Evolutionary conservation across 75 land plant species (phyloP).

Genomic region (Ceratopteris richardii): DNA sequence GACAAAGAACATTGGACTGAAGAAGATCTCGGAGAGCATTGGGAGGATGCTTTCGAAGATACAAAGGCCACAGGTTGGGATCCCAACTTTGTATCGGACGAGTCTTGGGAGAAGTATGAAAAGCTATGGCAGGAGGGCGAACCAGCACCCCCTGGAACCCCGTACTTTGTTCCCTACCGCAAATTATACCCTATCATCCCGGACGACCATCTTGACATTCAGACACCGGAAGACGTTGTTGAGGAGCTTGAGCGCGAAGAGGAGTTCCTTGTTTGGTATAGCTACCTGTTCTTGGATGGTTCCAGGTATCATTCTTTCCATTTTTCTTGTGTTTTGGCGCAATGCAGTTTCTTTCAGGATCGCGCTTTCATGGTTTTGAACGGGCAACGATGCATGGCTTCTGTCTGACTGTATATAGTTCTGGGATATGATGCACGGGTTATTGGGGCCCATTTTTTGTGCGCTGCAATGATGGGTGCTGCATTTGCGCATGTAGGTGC

Average conservation of each 20-base stretch:
- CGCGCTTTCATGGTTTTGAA: too few relatives aligned
- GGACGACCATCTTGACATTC: constrained; percentile 48
- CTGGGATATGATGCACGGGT: too few relatives aligned
- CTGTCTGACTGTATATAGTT: too few relatives aligned
- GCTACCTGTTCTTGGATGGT: constrained; percentile 78
- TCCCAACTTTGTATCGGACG: constrained; percentile 52
- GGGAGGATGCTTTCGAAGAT: constrained; percentile 58
- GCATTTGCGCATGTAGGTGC: too few relatives aligned
- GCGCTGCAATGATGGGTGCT: too few relatives aligned
- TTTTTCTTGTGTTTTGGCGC: background rate
- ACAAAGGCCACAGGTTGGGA: constrained; percentile 61
- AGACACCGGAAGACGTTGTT: constrained; percentile 52
- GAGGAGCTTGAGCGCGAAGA: constrained; percentile 90
- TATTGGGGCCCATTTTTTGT: too few relatives aligned
- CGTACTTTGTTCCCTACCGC: constrained; percentile 72
- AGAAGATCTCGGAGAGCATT: constrained; percentile 71
- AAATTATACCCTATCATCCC: constrained; percentile 56
- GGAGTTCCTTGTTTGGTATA: constrained; percentile 80
- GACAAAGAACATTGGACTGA: constrained; percentile 79
- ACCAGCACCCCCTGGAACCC: constrained; percentile 39
- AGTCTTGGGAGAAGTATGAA: constrained; percentile 38
- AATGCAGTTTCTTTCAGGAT: constrained; percentile 10
- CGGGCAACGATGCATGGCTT: too few relatives aligned
- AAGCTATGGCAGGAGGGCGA: constrained; percentile 34
- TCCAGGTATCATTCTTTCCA: constrained; percentile 54